A percentile compares a stretch with the other conserved stretches of the same genome.
phyloP scores from a whole-genome alignment of 345 rosid genomes.

The Brassica cretica region DNA sequence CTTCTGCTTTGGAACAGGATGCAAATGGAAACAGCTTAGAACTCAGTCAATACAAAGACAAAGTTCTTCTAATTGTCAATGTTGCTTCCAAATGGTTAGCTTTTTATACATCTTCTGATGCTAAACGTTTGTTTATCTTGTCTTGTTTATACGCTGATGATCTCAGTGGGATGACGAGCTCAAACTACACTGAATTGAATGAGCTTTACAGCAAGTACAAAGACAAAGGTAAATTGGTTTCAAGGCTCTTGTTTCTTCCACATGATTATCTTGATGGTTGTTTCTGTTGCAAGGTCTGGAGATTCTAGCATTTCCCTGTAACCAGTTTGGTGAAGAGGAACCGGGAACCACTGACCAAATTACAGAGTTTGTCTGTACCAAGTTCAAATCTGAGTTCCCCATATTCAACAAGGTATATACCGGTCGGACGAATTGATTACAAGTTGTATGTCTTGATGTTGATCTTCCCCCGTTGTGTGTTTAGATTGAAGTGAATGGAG shows the following conservation, averaged over 20 bases:
- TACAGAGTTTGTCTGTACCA: constrained; percentile 65
- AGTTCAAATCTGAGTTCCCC: constrained; percentile 82
- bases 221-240: constrained; percentile 57
- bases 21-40: not conserved
- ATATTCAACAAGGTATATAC: constrained; percentile 69
- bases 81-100: constrained; percentile 98
- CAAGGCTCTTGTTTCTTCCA: not conserved
- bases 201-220: constrained; percentile 71
- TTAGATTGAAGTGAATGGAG: constrained; percentile 87
- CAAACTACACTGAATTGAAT: constrained; percentile 79
- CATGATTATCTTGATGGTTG: not conserved
- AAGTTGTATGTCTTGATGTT: not conserved
- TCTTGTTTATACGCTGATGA: constrained; percentile 8
- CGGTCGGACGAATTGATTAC: not conserved
- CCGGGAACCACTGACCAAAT: constrained; percentile 74
- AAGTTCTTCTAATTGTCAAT: constrained; percentile 87
- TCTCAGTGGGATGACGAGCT: constrained; percentile 81
- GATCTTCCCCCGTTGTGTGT: not conserved
- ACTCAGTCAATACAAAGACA: constrained; percentile 56
- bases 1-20: not conserved
- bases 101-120: no score
- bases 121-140: not conserved
- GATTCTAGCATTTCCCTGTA: constrained; percentile 89
- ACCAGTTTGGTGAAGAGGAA: constrained; percentile 88
- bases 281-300: constrained; percentile 57